Base-by-base conservation (phyloP, 371 early-diverging fungal genomes). In the Nematocida homosporus region DNA sequence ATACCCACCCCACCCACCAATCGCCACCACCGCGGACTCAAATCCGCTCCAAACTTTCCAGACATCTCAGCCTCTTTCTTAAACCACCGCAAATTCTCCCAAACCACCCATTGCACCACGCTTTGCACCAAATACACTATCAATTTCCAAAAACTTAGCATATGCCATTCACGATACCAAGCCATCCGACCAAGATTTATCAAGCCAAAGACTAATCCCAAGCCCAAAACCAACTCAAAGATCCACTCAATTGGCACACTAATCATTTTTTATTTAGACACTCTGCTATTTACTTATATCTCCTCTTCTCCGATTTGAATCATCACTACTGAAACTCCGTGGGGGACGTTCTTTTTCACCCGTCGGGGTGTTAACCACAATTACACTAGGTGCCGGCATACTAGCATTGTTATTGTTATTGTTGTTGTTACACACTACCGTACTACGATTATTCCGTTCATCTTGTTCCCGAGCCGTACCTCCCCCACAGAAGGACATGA, bases 391-490 rank as follows among this genome's bases (percentile, higher is more conserved):
- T n/a, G 55, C 13, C 5, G 25, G 27, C 20, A 5, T 55, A 32
- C 67, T 37, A 38, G 59, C n/a, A 23, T 50, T 72, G 10, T 51
- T 72, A 35, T 72, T 72, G 52, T 72, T 72, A 25, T 72, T 72
- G 75, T 72, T 72, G 64, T 69, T 69, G 64, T 69, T 69, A 40
- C 56, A 65, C 0, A 37, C 41, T 2, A 72, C 38, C 16, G 18
- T 50, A 16, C 38, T 72, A n/a, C n/a, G n/a, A n/a, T n/a, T n/a
- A n/a, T n/a, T n/a, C n/a, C n/a, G n/a, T 5, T 37, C 40, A 40
- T 47, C 48, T 1, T 51, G 20, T 52, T 27, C 30, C 3, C 23
- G 48, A 27, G 41, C 34, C 38, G 41, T 61, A 32, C 50, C 37
- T 23, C 63, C 50, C 6, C 44, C 54, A n/a, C n/a, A n/a, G 34